phyloP scores from a whole-genome alignment of 352 stramenopile species.

The Pythium monospermum region DNA sequence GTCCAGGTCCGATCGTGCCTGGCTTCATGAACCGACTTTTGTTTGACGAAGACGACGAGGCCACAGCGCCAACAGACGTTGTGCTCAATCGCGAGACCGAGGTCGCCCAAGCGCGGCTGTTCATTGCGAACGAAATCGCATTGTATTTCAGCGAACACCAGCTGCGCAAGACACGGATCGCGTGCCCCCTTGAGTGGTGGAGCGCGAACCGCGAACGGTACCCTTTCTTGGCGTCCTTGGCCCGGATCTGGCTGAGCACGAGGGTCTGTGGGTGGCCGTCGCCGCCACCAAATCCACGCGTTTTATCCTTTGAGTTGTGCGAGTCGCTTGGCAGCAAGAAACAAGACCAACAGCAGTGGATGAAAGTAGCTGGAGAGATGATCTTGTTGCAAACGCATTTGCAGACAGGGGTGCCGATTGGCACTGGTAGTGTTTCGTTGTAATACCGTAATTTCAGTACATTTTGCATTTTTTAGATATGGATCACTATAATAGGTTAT shows the following conservation, averaged over 20 bases:
- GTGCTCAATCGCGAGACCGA: conserved; percentile 30
- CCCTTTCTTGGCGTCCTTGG: conserved; percentile 33
- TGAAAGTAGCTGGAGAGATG: conserved; percentile 5
- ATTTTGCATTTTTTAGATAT: too few species aligned
- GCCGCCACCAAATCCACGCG: background rate
- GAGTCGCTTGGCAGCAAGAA: conserved; percentile 13
- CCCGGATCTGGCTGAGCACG: conserved; percentile 34
- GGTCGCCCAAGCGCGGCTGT: conserved; percentile 32
- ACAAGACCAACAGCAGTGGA: conserved; percentile 3
- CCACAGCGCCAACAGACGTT: conserved; percentile 13
- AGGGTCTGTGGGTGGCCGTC: conserved; percentile 6
- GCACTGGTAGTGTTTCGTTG: conserved; percentile 3
- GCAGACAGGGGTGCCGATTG: background rate
- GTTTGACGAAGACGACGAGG: conserved; percentile 50
- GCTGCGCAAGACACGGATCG: conserved; percentile 34
- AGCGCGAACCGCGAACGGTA: conserved; percentile 33
- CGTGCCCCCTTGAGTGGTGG: conserved; percentile 45
- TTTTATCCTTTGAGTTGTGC: conserved; percentile 3
- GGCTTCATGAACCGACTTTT: conserved; percentile 46
- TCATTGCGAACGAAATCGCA: conserved; percentile 30
- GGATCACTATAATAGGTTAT: too few species aligned
- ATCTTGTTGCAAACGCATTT: conserved; percentile 6
- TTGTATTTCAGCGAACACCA: conserved; percentile 42
- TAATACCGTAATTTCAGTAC: background rate
- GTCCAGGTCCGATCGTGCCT: conserved; percentile 11